Base-by-base conservation (phyloP, 2,329 filamentous ascomycete genomes). In the Scolecobasidium constrictum region DNA sequence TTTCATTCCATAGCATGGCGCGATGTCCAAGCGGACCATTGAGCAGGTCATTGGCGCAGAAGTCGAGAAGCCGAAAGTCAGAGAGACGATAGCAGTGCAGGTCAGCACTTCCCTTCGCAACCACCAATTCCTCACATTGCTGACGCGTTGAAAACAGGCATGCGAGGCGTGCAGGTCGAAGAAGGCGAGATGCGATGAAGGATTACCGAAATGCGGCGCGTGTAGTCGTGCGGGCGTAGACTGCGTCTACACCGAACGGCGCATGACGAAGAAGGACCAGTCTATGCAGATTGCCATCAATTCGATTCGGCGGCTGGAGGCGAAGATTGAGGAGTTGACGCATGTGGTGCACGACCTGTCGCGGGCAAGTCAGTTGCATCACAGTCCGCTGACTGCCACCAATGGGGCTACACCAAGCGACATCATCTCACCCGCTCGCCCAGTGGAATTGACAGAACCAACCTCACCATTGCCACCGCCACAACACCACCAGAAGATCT, bases 171-270 rank as follows among this genome's bases (percentile, higher is more conserved):
- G 75, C 56, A 68, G 74, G 38, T 60, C 56, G 40, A 72, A 77
- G 49, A 81, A 81, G 58, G 75, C 78, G 50, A 76, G 72, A 62
- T 81, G 77, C 58, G 75, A 79, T 54, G 77, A 81, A 55, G 64
- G 69, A 52, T 64, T 75, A 43, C 77, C 77, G 15, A 76, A 73
- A 56, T 81, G 77, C 54, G 64, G 71, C 44, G 70, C 73, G 13
- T 81, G 77, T 56, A 62, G 68, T 46, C 68, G 70, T 47, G 69
- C 77, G 52, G 68, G 71, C 51, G 65, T 76, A 47, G 69, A 73
- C 31, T 81, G 77, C 55, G 65, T 66, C 48, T 81, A 81, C 54
- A 64, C 73, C 50, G 73, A 77, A 49, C 72, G 74, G 19, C 68
- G 71, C 50, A 74, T 75, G 26, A 80, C 76, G 42, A 80, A 79